Evolutionary conservation across 768 basidiomycete species (phyloP).

Genomic region (Crepidotus variabilis): DNA sequence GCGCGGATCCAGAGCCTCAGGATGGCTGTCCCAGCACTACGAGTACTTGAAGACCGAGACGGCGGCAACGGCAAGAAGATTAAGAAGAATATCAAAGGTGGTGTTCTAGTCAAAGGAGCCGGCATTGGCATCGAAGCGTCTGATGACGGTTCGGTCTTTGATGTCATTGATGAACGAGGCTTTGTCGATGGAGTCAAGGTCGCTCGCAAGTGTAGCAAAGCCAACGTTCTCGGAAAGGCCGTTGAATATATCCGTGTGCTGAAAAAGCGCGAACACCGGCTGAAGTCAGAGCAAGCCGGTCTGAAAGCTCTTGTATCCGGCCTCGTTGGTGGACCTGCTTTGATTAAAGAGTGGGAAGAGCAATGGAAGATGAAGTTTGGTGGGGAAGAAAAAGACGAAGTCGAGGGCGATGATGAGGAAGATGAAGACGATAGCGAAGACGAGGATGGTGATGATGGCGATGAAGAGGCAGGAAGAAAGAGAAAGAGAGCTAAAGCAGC

Average conservation of each 20-base stretch:
- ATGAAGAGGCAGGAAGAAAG: conserved; percentile 39
- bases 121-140: conserved; percentile 24
- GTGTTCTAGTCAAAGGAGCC: conserved; percentile 32
- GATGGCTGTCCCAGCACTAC: conserved; percentile 78
- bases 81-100: conserved; percentile 42
- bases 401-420: conserved; percentile 48
- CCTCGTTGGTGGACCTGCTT: conserved; percentile 68
- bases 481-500: conserved; percentile 60
- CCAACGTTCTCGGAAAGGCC: conserved; percentile 85
- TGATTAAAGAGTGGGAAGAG: conserved; percentile 72
- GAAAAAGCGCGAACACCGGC: conserved; percentile 70
- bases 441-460: conserved; percentile 41
- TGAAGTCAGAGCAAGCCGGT: conserved; percentile 74
- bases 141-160: conserved; percentile 36
- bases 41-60: conserved; percentile 65
- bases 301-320: conserved; percentile 64
- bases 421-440: conserved; percentile 55
- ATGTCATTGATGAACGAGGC: conserved; percentile 76
- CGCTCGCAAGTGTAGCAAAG: conserved; percentile 87
- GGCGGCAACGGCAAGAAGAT: conserved; percentile 41
- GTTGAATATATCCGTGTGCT: conserved; percentile 90
- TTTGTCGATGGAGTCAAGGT: conserved; percentile 92
- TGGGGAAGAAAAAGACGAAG: conserved; percentile 70
- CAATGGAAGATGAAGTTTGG: conserved; percentile 75
- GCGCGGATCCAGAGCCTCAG: conserved; percentile 80